A percentile compares a stretch with the other conserved stretches of the same genome.
Evolutionary conservation across 2,329 filamentous ascomycete genomes (phyloP).

Genomic region (Cryphonectria nitschkei): DNA sequence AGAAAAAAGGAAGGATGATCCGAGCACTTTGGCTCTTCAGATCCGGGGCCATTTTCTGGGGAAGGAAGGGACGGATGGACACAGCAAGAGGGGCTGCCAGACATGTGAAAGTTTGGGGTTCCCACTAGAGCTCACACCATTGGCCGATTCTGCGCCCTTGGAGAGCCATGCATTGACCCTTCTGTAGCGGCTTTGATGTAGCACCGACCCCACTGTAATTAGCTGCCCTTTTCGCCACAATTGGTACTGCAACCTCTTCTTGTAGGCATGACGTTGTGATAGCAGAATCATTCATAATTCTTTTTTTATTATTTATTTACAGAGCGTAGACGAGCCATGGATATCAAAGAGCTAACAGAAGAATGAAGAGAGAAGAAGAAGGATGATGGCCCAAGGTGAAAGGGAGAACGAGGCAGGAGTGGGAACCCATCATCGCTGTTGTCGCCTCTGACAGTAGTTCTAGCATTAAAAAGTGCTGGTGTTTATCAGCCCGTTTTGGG

Average conservation of each 20-base stretch:
- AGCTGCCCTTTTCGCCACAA: neutral
- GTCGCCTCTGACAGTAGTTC: too few relatives aligned
- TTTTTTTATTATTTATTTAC: too few relatives aligned
- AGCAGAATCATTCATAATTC: too few relatives aligned
- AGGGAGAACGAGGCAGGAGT: too few relatives aligned
- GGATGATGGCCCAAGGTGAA: too few relatives aligned
- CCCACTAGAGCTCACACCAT: neutral
- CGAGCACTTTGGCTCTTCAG: neutral
- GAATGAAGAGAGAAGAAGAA: too few relatives aligned
- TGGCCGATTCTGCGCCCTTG: neutral
- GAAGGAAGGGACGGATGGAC: neutral
- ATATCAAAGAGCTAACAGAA: too few relatives aligned
- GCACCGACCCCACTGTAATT: neutral
- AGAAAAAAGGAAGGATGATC: neutral
- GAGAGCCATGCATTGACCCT: neutral
- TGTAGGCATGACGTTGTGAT: too few relatives aligned
- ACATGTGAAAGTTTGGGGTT: constrained; percentile 6
- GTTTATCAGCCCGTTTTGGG: neutral
- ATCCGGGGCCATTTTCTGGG: neutral
- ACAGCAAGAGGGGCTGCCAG: neutral
- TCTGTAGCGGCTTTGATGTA: neutral
- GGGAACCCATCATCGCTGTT: too few relatives aligned
- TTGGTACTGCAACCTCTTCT: neutral
- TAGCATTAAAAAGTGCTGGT: too few relatives aligned
- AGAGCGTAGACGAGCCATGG: too few relatives aligned